A percentile compares a stretch with the other conserved stretches of the same genome.
phyloP scores from a whole-genome alignment of 108 stramenopile genomes.

The Mediolabrus comicus region DNA sequence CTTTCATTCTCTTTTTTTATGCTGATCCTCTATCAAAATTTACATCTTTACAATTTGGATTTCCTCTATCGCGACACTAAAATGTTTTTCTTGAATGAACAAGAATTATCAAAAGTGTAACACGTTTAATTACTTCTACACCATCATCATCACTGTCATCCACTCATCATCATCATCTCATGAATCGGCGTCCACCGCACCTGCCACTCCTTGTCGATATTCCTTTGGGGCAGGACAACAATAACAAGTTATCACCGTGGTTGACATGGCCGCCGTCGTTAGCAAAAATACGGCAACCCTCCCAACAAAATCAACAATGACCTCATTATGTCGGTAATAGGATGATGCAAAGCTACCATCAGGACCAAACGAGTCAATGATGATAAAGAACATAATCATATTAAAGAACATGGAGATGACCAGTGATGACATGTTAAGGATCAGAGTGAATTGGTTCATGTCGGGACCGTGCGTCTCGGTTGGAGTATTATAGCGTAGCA shows the following conservation, averaged over 20 bases:
- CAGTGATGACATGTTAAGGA: background rate
- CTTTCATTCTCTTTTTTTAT: background rate
- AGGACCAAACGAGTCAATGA: background rate
- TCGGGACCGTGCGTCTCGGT: background rate
- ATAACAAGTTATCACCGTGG: too few relatives aligned
- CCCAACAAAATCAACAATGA: background rate
- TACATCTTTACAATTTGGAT: background rate
- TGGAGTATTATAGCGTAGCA: background rate
- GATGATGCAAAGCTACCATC: background rate
- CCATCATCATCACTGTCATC: background rate
- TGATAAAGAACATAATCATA: background rate
- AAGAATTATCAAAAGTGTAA: background rate
- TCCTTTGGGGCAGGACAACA: too few relatives aligned
- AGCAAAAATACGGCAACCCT: background rate
- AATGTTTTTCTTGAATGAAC: background rate
- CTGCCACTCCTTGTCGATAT: too few relatives aligned
- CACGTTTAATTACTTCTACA: background rate
- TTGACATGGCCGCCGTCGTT: too few relatives aligned
- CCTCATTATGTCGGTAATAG: background rate
- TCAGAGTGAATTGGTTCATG: background rate
- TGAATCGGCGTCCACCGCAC: background rate
- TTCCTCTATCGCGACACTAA: background rate
- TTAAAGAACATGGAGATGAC: background rate
- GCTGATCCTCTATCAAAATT: too few relatives aligned
- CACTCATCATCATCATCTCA: background rate